Conservation (phyloP, 2,329 filamentous ascomycete genomes). For the Huntiella savannae region DNA sequence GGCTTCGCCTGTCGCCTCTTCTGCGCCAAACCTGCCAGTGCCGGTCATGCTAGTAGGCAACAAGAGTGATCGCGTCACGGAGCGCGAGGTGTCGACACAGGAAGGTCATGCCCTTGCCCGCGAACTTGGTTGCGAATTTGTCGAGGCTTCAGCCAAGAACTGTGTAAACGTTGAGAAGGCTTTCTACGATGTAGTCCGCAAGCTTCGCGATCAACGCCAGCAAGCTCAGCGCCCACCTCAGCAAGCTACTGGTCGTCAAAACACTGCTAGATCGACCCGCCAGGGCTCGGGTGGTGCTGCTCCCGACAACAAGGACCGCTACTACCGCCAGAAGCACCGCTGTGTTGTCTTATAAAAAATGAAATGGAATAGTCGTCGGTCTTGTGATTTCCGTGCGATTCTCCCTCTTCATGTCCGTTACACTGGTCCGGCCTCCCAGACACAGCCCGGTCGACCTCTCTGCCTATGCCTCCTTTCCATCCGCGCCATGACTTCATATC, state of each 20-base stretch:
- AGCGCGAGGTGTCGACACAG: conserved; percentile 89
- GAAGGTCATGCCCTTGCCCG: conserved; percentile 83
- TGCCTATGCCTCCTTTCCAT: too few species aligned
- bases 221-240: conserved; percentile 23
- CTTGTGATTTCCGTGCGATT: not conserved
- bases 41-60: conserved; percentile 98
- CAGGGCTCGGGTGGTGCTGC: conserved; percentile 11
- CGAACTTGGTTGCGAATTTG: conserved; percentile 86
- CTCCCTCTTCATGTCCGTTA: not conserved
- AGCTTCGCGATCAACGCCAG: conserved; percentile 68
- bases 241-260: conserved; percentile 15
- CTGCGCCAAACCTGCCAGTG: conserved; percentile 45
- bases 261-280: conserved; percentile 15
- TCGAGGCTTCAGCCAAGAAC: conserved; percentile 92
- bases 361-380: not conserved
- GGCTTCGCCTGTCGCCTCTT: conserved; percentile 48
- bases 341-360: conserved; percentile 24
- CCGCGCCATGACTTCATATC: too few species aligned
- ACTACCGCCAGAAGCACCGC: conserved; percentile 18
- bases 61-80: conserved; percentile 91
- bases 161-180: conserved; percentile 97
- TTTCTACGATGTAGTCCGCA: conserved; percentile 91
- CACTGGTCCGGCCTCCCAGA: not conserved
- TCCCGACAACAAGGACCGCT: conserved; percentile 14
- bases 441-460: not conserved